Conservation (phyloP, 1,139 yeast species). For the Ogataea hybrid region DNA sequence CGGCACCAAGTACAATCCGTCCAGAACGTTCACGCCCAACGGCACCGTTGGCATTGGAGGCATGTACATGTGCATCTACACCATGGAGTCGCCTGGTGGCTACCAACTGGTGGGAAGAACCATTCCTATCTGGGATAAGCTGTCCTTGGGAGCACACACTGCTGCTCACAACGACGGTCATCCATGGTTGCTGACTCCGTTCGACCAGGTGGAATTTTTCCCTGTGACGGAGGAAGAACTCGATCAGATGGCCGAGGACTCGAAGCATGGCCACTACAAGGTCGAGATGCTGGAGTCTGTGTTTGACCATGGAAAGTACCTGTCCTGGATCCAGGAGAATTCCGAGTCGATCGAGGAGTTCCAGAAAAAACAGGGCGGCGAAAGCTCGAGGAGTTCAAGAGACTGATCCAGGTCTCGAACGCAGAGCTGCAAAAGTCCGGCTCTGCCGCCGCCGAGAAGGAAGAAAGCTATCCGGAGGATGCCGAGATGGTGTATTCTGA, state of each 20-base stretch:
- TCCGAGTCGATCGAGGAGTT: slow-evolving; percentile 69
- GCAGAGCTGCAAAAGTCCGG: slow-evolving; percentile 60
- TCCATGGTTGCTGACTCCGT: slow-evolving; percentile 90
- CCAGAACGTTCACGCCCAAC: slow-evolving; percentile 92
- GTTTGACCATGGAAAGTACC: slow-evolving; percentile 78
- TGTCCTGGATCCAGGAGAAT: slow-evolving; percentile 75
- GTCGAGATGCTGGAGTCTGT: slow-evolving; percentile 74
- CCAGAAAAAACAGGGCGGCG: slow-evolving; percentile 68
- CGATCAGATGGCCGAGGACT: slow-evolving; percentile 67
- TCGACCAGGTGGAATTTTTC: slow-evolving; percentile 92
- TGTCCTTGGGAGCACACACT: slow-evolving; percentile 69
- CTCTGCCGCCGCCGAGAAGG: slow-evolving; percentile 40
- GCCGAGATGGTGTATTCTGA: slow-evolving; percentile 89
- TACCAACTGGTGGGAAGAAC: slow-evolving; percentile 96
- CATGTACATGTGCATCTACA: slow-evolving; percentile 96
- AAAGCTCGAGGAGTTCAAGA: slow-evolving; percentile 82
- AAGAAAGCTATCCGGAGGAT: slow-evolving; percentile 62
- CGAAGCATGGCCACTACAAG: slow-evolving; percentile 75
- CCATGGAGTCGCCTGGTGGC: slow-evolving; percentile 99
- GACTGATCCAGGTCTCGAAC: slow-evolving; percentile 79
- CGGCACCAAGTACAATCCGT: slow-evolving; percentile 94
- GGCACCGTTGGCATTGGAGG: slow-evolving; percentile 99
- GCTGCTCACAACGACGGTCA: slow-evolving; percentile 40
- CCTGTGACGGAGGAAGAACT: slow-evolving; percentile 86
- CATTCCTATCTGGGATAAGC: slow-evolving; percentile 96